Evolutionary conservation across 805 yeast species (phyloP), one percentile per base, ranked within the genome.

Genomic region (Diddensiella caesifluorescens): DNA sequence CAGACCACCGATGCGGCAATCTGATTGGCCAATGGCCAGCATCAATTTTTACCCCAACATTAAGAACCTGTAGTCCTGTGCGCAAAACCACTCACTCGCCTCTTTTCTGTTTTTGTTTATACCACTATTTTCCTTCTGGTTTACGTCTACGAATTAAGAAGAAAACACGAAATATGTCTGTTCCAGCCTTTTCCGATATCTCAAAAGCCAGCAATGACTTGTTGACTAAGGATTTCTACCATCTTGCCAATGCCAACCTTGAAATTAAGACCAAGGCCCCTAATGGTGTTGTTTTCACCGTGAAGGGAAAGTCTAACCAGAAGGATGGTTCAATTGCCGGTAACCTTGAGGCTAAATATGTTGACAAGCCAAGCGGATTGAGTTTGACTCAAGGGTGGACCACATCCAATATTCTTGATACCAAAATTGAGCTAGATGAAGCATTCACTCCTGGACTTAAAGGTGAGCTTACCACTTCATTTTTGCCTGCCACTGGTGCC

Each of bases 311-410:
- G 73, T 74, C 80, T 51, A 75, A 81, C 59, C 75, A 79, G 59
- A 79, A 78, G 70, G 85, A 80, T 62, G 80, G 83, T 63, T 71
- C 94, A 56, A 79, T 92, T 56, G 79, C 89, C 50, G 95, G 95
- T 56, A 78, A 83, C 61, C 71, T 92, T 46, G 97, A 92, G 70
- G 84, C 94, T 59, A 87, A 85, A 74, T 85, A 82, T 75, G 70
- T 84, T 49, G 98, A 92, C 79, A 87, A 87, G 75, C 75, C 88
- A 50, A 73, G 92, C 49, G 97, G 97, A 52, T 74, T 92, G 61
- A 79, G 96, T 52, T 72, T 92, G 62, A 88, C 96, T 56, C 97
- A 92, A 75, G 95, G 96, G 63, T 89, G 97, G 96, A 82, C 89
- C 73, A 86, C 95, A 58, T 82, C 94, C 67, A 90, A 90, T 69